phyloP scores from a whole-genome alignment of 371 early-diverging fungal species.

The Apophysomyces elegans region DNA sequence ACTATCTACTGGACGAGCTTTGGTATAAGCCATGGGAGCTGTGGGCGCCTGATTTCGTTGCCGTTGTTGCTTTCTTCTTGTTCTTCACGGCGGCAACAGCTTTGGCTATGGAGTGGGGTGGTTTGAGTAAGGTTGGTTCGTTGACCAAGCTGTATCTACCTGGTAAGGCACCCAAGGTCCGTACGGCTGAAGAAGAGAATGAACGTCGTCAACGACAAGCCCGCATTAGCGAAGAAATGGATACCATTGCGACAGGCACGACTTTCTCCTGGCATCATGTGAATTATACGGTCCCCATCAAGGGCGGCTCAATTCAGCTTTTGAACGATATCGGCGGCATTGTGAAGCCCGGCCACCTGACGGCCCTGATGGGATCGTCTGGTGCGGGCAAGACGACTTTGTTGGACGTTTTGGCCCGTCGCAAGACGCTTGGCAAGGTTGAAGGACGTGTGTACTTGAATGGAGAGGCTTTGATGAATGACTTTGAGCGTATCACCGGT shows the following conservation, averaged over 20 bases:
- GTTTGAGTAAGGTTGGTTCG: constrained; percentile 43
- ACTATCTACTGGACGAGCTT: constrained; percentile 49
- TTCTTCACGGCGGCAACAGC: constrained; percentile 44
- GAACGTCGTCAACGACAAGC: constrained; percentile 29
- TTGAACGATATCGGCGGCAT: constrained; percentile 54
- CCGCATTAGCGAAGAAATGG: constrained; percentile 30
- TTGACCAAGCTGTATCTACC: constrained; percentile 52
- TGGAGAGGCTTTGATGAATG: constrained; percentile 41
- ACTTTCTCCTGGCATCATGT: constrained; percentile 57
- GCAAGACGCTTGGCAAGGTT: constrained; percentile 77
- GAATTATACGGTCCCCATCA: constrained; percentile 55
- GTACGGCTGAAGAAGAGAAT: constrained; percentile 28
- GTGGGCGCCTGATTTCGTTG: constrained; percentile 60
- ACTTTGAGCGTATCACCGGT: constrained; percentile 75
- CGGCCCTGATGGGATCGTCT: constrained; percentile 82
- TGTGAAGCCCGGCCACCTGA: constrained; percentile 69
- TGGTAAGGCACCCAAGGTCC: constrained; percentile 26
- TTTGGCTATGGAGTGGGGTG: constrained; percentile 43
- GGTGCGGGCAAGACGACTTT: constrained; percentile 90
- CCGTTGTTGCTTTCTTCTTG: constrained; percentile 43
- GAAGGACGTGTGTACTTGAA: constrained; percentile 69
- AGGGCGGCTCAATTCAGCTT: constrained; percentile 49
- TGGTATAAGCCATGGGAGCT: constrained; percentile 38
- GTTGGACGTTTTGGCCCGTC: constrained; percentile 76
- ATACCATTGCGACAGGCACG: constrained; percentile 40